phyloP scores from a whole-genome alignment of 768 basidiomycete genomes.

The Naganishia vishniacii region DNA sequence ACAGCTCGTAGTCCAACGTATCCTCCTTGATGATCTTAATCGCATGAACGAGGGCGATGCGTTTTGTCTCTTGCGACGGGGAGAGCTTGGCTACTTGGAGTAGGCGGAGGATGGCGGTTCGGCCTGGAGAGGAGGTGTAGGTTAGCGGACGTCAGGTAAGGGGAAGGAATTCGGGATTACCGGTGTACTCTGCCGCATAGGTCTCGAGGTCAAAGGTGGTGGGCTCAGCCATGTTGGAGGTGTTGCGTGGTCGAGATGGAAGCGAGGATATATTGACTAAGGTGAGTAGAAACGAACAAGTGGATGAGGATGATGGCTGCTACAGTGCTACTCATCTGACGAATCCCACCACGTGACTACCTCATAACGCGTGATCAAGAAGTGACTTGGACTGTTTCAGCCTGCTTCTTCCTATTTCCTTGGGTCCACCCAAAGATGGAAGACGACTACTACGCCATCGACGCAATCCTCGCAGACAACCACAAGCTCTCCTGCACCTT shows the following conservation, averaged over 20 bases:
- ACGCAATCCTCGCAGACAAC: constrained; percentile 85
- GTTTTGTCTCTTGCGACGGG: background rate
- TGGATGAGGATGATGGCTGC: too few species aligned
- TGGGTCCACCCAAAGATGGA: constrained; percentile 74
- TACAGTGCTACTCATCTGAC: too few species aligned
- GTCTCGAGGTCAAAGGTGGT: constrained; percentile 13
- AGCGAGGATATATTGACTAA: too few species aligned
- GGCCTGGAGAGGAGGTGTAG: background rate
- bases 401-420: background rate
- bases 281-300: too few species aligned
- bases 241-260: background rate
- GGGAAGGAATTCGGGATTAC: background rate
- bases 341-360: too few species aligned
- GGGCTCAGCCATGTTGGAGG: background rate
- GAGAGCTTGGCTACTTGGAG: constrained; percentile 1
- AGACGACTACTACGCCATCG: constrained; percentile 84
- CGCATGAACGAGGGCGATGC: constrained; percentile 14
- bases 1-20: constrained; percentile 23
- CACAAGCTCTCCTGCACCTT: constrained; percentile 94
- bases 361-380: too few species aligned
- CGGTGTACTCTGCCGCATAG: constrained; percentile 24
- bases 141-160: background rate
- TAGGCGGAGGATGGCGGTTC: constrained; percentile 26
- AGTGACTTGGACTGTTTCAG: too few species aligned
- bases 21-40: constrained; percentile 20